These are phyloP conservation scores for Galerina sulciceps DNA, from an alignment of 768 basidiomycete species.

Conservation along the genomic window DNA sequence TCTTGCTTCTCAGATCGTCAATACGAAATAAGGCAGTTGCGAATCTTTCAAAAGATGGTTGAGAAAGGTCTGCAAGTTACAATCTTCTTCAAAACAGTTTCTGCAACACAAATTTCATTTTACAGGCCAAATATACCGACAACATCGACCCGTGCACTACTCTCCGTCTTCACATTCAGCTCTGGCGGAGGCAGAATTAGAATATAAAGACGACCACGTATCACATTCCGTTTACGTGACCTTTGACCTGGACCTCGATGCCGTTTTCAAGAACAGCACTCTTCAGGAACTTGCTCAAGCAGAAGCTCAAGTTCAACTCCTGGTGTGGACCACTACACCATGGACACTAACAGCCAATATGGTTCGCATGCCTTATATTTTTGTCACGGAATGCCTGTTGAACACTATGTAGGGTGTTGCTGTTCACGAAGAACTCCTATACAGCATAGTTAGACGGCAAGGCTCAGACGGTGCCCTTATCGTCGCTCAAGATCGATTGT, in stretches of 20 bases:
- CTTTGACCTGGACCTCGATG: conserved; percentile 60
- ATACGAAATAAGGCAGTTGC: conserved; percentile 89
- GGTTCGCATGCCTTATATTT: conserved; percentile 47
- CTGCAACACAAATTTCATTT: neutral
- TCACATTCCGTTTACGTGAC: conserved; percentile 88
- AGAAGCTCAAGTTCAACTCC: conserved; percentile 47
- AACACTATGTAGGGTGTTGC: conserved; percentile 74
- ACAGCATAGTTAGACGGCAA: conserved; percentile 50
- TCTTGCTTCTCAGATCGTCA: conserved; percentile 60
- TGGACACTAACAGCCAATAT: conserved; percentile 98
- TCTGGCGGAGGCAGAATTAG: conserved; percentile 92
- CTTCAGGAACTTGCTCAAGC: conserved; percentile 37
- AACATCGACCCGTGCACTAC: conserved; percentile 90
- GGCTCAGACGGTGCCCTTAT: conserved; percentile 35
- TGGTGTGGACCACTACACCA: conserved; percentile 98
- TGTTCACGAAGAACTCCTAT: conserved; percentile 74
- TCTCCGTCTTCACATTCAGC: conserved; percentile 95
- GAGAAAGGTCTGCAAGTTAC: conserved; percentile 58
- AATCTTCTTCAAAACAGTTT: neutral
- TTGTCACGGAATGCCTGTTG: neutral
- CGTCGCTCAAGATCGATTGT: conserved; percentile 56
- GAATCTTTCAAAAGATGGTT: conserved; percentile 88
- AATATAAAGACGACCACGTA: conserved; percentile 86
- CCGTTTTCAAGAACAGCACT: conserved; percentile 18
- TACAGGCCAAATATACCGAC: conserved; percentile 84